Percentiles rank a stretch among this genome's conserved stretches.
These are phyloP conservation scores for Amylocarpus encephaloides DNA, from an alignment of 2,329 filamentous ascomycete genomes.

Conservation along the genomic window DNA sequence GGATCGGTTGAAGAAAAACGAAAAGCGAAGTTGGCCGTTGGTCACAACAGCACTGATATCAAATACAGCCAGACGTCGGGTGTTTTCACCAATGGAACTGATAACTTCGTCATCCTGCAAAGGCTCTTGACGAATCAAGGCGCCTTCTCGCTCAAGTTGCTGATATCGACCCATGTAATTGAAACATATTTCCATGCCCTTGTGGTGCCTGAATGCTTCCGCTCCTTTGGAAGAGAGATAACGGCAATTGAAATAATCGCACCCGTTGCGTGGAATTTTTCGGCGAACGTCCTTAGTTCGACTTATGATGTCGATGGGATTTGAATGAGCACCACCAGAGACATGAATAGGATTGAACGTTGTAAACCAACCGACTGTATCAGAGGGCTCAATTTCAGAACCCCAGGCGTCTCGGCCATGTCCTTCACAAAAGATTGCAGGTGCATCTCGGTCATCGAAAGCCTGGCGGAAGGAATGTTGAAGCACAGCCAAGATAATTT, in stretches of 20 bases:
- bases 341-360: not conserved
- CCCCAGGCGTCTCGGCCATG: conserved; percentile 37
- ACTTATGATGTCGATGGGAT: conserved; percentile 11
- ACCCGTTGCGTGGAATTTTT: conserved; percentile 32
- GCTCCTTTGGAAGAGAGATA: not conserved
- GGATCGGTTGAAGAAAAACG: conserved; percentile 7
- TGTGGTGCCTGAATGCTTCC: conserved; percentile 24
- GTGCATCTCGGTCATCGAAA: conserved; percentile 32
- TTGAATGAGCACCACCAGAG: not conserved
- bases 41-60: conserved; percentile 10
- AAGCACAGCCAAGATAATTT: conserved; percentile 34
- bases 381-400: conserved; percentile 30
- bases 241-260: conserved; percentile 34
- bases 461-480: conserved; percentile 31
- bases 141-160: conserved; percentile 36
- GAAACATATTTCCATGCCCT: conserved; percentile 40
- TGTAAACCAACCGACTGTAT: conserved; percentile 41
- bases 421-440: conserved; percentile 36
- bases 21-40: conserved; percentile 5
- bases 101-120: conserved; percentile 6
- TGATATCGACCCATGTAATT: conserved; percentile 43
- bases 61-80: conserved; percentile 4
- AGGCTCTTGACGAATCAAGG: conserved; percentile 16
- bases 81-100: conserved; percentile 2
- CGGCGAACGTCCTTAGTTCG: conserved; percentile 34